These are phyloP conservation scores for Coniochaeta prunicola DNA, from an alignment of 2,329 filamentous ascomycete genomes.

Conservation along the genomic window DNA sequence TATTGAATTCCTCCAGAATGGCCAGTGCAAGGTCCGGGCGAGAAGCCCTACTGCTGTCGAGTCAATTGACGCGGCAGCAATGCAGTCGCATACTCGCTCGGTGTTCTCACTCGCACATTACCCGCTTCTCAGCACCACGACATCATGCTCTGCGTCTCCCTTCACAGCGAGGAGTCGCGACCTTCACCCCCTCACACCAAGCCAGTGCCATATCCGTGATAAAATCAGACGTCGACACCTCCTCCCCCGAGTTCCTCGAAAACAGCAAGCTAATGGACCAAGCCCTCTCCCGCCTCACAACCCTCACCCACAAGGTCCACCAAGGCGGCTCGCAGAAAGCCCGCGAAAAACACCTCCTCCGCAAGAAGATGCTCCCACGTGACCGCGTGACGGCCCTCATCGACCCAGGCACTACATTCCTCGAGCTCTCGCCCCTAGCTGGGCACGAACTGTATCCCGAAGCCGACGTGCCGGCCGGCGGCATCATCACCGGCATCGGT, in stretches of 20 bases:
- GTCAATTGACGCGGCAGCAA: conserved; percentile 28
- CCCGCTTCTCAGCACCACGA: conserved; percentile 12
- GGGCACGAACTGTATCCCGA: conserved; percentile 79
- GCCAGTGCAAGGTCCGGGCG: conserved; percentile 38
- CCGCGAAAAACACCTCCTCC: conserved; percentile 74
- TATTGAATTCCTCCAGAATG: conserved; percentile 28
- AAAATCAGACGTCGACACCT: conserved; percentile 67
- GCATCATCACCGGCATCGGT: conserved; percentile 88
- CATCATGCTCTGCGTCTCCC: background rate
- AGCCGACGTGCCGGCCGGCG: conserved; percentile 81
- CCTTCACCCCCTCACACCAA: conserved; percentile 74
- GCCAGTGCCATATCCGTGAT: conserved; percentile 76
- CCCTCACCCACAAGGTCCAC: conserved; percentile 64
- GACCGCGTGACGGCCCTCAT: conserved; percentile 83
- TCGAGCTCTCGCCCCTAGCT: conserved; percentile 90
- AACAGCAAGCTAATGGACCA: conserved; percentile 74
- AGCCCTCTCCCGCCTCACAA: conserved; percentile 60
- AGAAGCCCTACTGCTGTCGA: conserved; percentile 35
- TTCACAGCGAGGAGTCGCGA: conserved; percentile 49
- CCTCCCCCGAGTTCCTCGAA: conserved; percentile 71
- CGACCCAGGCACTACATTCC: conserved; percentile 81
- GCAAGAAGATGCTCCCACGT: conserved; percentile 90
- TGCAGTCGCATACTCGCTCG: conserved; percentile 17
- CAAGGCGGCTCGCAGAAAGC: conserved; percentile 76
- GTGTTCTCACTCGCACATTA: background rate